These are phyloP conservation scores for Xylaria digitata DNA, from an alignment of 2,329 filamentous ascomycete genomes.

Conservation along the genomic window DNA sequence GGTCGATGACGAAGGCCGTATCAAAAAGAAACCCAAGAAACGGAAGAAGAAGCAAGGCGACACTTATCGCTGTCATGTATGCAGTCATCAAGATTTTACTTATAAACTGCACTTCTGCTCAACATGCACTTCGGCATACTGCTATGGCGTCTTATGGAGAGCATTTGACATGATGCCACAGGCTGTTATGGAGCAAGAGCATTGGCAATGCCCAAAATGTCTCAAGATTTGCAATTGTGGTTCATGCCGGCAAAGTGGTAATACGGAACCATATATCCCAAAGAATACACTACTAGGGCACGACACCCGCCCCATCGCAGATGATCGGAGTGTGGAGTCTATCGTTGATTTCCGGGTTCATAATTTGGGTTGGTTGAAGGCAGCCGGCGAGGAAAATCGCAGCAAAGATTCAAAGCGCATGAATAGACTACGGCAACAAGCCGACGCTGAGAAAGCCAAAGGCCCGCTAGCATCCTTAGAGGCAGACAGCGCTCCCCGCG, in stretches of 20 bases:
- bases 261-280: slow-evolving; percentile 83
- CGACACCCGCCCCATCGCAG: slow-evolving; percentile 89
- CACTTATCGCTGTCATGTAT: slow-evolving; percentile 80
- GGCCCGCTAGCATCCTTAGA: slow-evolving; percentile 50
- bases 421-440: slow-evolving; percentile 66
- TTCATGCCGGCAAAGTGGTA: slow-evolving; percentile 73
- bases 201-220: slow-evolving; percentile 93
- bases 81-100: slow-evolving; percentile 79
- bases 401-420: slow-evolving; percentile 68
- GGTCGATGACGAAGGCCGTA: slow-evolving; percentile 71
- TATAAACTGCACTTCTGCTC: slow-evolving; percentile 89
- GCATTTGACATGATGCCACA: slow-evolving; percentile 92
- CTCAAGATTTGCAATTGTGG: slow-evolving; percentile 88
- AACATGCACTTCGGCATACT: slow-evolving; percentile 81
- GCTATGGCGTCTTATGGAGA: slow-evolving; percentile 91
- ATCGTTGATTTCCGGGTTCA: slow-evolving; percentile 91
- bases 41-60: slow-evolving; percentile 66
- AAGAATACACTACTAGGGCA: slow-evolving; percentile 90
- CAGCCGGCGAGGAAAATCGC: slow-evolving; percentile 66
- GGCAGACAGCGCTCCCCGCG: slow-evolving; percentile 46
- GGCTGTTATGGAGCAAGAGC: slow-evolving; percentile 79
- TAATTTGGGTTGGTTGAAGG: slow-evolving; percentile 84
- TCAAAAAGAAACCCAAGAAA: slow-evolving; percentile 73
- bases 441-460: slow-evolving; percentile 67
- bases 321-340: slow-evolving; percentile 88